These are phyloP conservation scores for Barnettozyma salicaria DNA, from an alignment of 805 yeast species.

Conservation along the genomic window DNA sequence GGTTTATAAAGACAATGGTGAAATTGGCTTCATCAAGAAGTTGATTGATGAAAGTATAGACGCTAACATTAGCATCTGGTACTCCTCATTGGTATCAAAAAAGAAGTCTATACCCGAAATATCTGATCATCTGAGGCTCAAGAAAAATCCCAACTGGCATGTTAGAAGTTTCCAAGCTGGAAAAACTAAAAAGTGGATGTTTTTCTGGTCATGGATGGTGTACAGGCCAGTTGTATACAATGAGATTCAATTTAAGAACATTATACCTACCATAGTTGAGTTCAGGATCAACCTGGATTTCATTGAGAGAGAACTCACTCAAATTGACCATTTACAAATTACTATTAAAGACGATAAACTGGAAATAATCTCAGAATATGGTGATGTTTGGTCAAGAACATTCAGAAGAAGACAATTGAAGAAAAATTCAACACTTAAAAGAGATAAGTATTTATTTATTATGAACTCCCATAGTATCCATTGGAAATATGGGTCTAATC, in stretches of 20 bases:
- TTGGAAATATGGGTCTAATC: slow-evolving; percentile 17
- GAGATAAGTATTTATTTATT: slow-evolving; percentile 10
- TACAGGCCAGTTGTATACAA: slow-evolving; percentile 13
- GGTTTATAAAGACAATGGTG: slow-evolving; percentile 40
- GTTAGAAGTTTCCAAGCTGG: slow-evolving; percentile 21
- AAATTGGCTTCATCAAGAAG: slow-evolving; percentile 31
- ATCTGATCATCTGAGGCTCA: slow-evolving; percentile 2
- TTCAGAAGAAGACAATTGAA: slow-evolving; percentile 20
- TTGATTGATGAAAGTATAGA: slow-evolving; percentile 31
- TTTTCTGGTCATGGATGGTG: slow-evolving; percentile 21
- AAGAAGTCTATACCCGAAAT: slow-evolving; percentile 14
- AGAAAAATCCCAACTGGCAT: slow-evolving; percentile 13
- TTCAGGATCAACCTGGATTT: slow-evolving; percentile 11
- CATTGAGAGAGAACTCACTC: slow-evolving; percentile 1
- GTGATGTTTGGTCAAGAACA: slow-evolving; percentile 25
- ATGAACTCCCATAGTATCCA: slow-evolving; percentile 12
- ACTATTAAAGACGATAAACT: neutral
- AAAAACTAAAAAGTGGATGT: slow-evolving; percentile 22
- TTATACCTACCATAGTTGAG: slow-evolving; percentile 13
- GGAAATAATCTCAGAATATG: slow-evolving; percentile 7
- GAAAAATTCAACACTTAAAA: slow-evolving; percentile 1
- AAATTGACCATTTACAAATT: slow-evolving; percentile 1
- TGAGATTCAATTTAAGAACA: slow-evolving; percentile 4
- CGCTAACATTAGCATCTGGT: slow-evolving; percentile 30
- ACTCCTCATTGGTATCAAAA: slow-evolving; percentile 35